These are phyloP conservation scores for Amylocarpus encephaloides DNA, from an alignment of 2,329 filamentous ascomycete species.

Conservation along the genomic window DNA sequence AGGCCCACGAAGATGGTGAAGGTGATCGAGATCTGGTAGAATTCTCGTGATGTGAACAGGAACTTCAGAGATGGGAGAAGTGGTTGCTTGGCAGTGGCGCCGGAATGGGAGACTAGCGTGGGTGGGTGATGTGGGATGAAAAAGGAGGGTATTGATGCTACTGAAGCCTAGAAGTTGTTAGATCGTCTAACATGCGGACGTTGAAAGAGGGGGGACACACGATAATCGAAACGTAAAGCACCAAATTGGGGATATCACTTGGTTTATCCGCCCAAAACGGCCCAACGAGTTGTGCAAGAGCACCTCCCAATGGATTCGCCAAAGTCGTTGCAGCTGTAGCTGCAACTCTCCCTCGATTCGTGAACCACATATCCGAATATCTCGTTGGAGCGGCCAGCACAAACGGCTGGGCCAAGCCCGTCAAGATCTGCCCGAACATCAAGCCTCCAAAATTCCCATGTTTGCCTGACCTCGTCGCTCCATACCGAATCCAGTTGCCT, in stretches of 20 bases:
- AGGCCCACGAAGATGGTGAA: conserved; percentile 81
- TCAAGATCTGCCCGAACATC: conserved; percentile 88
- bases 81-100: conserved; percentile 47
- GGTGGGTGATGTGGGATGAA: conserved; percentile 74
- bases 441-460: conserved; percentile 65
- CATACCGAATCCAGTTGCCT: conserved; percentile 91
- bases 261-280: conserved; percentile 63
- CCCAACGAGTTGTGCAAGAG: conserved; percentile 79
- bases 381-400: conserved; percentile 82
- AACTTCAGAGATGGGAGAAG: conserved; percentile 47
- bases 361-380: conserved; percentile 95
- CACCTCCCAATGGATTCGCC: conserved; percentile 85
- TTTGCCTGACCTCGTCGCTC: conserved; percentile 48
- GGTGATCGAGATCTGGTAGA: conserved; percentile 76
- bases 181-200: neutral
- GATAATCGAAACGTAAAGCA: conserved; percentile 79
- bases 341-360: conserved; percentile 71
- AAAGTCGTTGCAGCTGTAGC: conserved; percentile 81
- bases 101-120: conserved; percentile 64
- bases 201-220: conserved; percentile 40
- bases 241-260: conserved; percentile 67
- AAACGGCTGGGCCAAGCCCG: conserved; percentile 86
- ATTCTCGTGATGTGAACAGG: conserved; percentile 56
- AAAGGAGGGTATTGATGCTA: conserved; percentile 67
- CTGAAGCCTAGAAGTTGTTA: conserved; percentile 43